Evolutionary conservation across 1,139 yeast species (phyloP).

Genomic region (Suhomyces guaymorum): DNA sequence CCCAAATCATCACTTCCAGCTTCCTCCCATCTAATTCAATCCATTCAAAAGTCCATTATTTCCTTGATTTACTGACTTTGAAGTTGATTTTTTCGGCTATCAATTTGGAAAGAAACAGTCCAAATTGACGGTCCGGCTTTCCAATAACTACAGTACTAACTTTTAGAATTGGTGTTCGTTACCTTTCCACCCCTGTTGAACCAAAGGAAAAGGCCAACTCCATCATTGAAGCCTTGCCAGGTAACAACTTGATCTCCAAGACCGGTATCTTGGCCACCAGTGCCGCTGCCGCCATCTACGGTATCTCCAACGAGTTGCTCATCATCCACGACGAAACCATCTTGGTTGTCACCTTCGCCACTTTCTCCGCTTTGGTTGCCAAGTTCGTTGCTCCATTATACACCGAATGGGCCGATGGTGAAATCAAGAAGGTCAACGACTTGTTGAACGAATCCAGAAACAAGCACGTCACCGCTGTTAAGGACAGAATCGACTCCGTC

Average conservation of each 20-base stretch:
- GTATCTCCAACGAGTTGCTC: conserved; percentile 89
- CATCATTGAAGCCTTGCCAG: conserved; percentile 90
- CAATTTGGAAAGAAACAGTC: too few species aligned
- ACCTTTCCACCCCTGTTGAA: conserved; percentile 65
- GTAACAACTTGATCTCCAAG: conserved; percentile 83
- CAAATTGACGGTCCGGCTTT: too few species aligned
- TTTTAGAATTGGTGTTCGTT: conserved; percentile 60
- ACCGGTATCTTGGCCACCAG: conserved; percentile 94
- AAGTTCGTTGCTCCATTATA: conserved; percentile 93
- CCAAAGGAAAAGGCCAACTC: conserved; percentile 92
- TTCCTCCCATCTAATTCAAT: too few species aligned
- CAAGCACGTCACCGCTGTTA: conserved; percentile 89
- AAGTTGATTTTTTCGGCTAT: too few species aligned
- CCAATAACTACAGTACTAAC: conserved; percentile 24
- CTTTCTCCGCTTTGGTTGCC: conserved; percentile 73
- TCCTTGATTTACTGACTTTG: too few species aligned
- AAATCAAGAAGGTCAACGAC: conserved; percentile 79
- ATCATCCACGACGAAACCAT: conserved; percentile 94
- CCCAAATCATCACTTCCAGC: too few species aligned
- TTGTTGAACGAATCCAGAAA: conserved; percentile 85
- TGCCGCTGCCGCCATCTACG: conserved; percentile 91
- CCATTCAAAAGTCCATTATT: too few species aligned
- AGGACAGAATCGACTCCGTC: conserved; percentile 86
- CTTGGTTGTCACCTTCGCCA: conserved; percentile 75
- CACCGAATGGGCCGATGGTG: conserved; percentile 92